phyloP scores from a whole-genome alignment of 106 monocot species.

The Dendrobium chrysotoxum region DNA sequence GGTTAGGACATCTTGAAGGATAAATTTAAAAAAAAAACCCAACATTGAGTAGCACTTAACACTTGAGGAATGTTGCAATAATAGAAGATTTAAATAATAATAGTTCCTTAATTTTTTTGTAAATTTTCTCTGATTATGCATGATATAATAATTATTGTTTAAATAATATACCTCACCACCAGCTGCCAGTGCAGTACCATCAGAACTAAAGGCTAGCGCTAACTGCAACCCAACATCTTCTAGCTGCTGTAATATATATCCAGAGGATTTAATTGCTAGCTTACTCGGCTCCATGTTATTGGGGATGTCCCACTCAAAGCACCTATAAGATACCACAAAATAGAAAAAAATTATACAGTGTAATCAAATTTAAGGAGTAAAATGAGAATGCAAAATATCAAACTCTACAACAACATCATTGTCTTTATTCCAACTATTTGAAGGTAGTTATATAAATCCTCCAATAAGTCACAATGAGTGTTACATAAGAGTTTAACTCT shows the following conservation, averaged over 20 bases:
- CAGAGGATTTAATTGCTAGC: conserved; percentile 38
- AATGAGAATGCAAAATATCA: neutral
- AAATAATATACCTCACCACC: conserved; percentile 70
- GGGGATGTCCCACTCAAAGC: conserved; percentile 52
- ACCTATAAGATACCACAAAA: conserved; percentile 30
- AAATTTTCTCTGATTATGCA: neutral
- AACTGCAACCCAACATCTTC: conserved; percentile 61
- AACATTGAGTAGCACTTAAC: too few species aligned
- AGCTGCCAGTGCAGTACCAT: conserved; percentile 74
- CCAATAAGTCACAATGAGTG: too few species aligned
- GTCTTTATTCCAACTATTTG: neutral
- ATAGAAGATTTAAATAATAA: neutral
- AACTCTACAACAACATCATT: neutral
- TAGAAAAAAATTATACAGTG: neutral
- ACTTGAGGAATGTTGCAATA: neutral
- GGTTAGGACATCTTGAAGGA: too few species aligned
- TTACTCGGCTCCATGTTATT: conserved; percentile 7
- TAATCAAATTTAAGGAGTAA: neutral
- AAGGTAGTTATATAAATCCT: neutral
- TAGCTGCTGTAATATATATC: conserved; percentile 29
- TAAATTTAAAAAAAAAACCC: too few species aligned
- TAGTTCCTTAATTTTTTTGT: neutral
- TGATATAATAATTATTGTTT: neutral
- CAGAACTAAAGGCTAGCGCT: conserved; percentile 62
- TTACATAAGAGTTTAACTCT: neutral